A percentile compares a stretch with the other conserved stretches of the same genome.
Conservation (phyloP, 495 filamentous ascomycete species). For the Penicillium antarcticum region DNA sequence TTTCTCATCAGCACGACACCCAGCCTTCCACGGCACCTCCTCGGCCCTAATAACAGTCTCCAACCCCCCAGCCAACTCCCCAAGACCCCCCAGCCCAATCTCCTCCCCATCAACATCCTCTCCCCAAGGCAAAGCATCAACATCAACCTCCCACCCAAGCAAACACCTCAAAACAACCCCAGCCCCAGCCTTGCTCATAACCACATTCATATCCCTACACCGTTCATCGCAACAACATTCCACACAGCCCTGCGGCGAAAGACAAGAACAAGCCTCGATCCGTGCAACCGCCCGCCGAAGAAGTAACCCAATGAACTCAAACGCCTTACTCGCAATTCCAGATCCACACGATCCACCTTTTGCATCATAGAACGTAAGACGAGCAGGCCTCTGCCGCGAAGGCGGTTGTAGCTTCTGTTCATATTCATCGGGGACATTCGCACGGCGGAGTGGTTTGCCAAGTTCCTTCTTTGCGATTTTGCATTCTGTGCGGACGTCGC, state of each 20-base stretch:
- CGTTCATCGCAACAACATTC: constrained; percentile 85
- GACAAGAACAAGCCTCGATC: constrained; percentile 68
- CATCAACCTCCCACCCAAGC: constrained; percentile 66
- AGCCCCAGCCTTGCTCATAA: constrained; percentile 90
- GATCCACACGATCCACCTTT: constrained; percentile 81
- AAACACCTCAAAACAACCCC: constrained; percentile 74
- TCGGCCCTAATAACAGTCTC: constrained; percentile 79
- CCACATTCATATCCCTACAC: constrained; percentile 84
- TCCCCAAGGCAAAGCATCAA: constrained; percentile 80
- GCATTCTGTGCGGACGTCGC: constrained; percentile 92
- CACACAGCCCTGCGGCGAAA: constrained; percentile 66
- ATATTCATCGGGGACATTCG: constrained; percentile 16
- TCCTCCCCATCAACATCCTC: constrained; percentile 46
- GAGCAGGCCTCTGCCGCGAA: constrained; percentile 76
- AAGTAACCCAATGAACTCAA: constrained; percentile 82
- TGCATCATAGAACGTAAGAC: constrained; percentile 92
- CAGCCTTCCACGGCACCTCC: constrained; percentile 53
- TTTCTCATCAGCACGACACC: constrained; percentile 15
- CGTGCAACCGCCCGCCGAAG: constrained; percentile 75
- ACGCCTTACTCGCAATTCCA: constrained; percentile 87
- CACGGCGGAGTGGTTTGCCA: constrained; percentile 27
- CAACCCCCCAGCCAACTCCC: constrained; percentile 62
- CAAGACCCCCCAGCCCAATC: constrained; percentile 35
- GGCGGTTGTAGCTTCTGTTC: constrained; percentile 38
- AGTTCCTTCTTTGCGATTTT: constrained; percentile 78